Evolutionary conservation across 208 protist genomes (phyloP).

Genomic region (Trypanosoma vivax): DNA sequence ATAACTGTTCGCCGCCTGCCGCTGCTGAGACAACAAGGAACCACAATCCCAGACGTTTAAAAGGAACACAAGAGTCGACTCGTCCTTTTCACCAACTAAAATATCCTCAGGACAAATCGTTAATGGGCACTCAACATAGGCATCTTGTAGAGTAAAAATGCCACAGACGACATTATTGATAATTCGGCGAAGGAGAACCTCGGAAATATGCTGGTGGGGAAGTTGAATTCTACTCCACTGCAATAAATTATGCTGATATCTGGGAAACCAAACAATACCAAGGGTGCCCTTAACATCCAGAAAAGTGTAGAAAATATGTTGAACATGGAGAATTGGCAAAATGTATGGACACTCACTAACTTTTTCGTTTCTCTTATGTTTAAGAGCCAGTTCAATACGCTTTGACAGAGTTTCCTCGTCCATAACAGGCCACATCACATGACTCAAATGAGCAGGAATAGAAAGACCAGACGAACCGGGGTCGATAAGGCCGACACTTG

Average conservation of each 20-base stretch:
- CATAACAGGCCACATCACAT: slow-evolving; percentile 45
- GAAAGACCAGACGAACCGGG: not conserved
- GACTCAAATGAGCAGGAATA: slow-evolving; percentile 10
- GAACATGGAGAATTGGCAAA: slow-evolving; percentile 38
- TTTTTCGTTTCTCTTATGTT: slow-evolving; percentile 11
- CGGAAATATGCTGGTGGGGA: slow-evolving; percentile 19
- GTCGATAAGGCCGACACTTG: slow-evolving; percentile 19
- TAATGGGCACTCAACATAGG: slow-evolving; percentile 5
- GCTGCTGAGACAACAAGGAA: not conserved
- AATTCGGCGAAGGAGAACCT: slow-evolving; percentile 23
- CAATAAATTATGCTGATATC: slow-evolving; percentile 30
- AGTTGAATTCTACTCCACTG: slow-evolving; percentile 35
- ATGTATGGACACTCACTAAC: slow-evolving; percentile 40
- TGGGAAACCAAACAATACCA: slow-evolving; percentile 68
- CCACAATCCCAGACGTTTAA: slow-evolving; percentile 4
- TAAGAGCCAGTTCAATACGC: slow-evolving; percentile 18
- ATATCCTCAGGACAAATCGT: slow-evolving; percentile 35
- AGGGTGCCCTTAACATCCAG: slow-evolving; percentile 22
- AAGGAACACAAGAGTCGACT: slow-evolving; percentile 29
- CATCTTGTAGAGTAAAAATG: slow-evolving; percentile 18
- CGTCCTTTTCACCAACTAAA: slow-evolving; percentile 25
- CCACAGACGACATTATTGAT: slow-evolving; percentile 32
- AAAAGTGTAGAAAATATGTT: slow-evolving; percentile 31
- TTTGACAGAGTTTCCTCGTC: slow-evolving; percentile 18
- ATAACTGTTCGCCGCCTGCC: not conserved